Percentiles rank a stretch among this genome's conserved stretches.
phyloP scores from a whole-genome alignment of 495 filamentous ascomycete genomes.

The Penicillium paradoxum region DNA sequence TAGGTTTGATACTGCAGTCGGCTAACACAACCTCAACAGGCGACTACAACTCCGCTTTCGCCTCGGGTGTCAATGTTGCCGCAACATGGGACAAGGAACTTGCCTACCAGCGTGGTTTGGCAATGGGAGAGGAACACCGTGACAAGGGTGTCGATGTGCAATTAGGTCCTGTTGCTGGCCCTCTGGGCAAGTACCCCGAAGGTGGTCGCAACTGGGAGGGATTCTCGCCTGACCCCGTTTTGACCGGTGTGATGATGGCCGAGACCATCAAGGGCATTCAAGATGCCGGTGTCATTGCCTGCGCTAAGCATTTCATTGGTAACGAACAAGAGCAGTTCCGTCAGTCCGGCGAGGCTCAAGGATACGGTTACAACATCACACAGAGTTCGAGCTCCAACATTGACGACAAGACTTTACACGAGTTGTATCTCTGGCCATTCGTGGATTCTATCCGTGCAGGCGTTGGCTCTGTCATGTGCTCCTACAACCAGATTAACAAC shows the following conservation, averaged over 20 bases:
- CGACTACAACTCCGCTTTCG: constrained; percentile 76
- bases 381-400: constrained; percentile 74
- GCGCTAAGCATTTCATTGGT: constrained; percentile 74
- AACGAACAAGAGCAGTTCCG: constrained; percentile 84
- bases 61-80: constrained; percentile 74
- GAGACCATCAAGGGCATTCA: constrained; percentile 79
- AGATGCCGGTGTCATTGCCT: constrained; percentile 74
- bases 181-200: constrained; percentile 66
- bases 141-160: constrained; percentile 82
- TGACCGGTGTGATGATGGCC: constrained; percentile 68
- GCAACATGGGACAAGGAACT: constrained; percentile 72
- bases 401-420: constrained; percentile 92
- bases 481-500: constrained; percentile 82
- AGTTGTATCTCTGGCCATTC: constrained; percentile 87
- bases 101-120: constrained; percentile 69
- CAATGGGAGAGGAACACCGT: constrained; percentile 74
- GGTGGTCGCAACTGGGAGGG: constrained; percentile 87
- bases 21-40: constrained; percentile 32
- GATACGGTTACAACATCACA: constrained; percentile 58
- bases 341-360: constrained; percentile 57
- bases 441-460: constrained; percentile 71
- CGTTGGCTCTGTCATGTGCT: constrained; percentile 88
- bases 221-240: constrained; percentile 66
- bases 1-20: not conserved
- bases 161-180: constrained; percentile 86